Evolutionary conservation across 2,329 filamentous ascomycete species (phyloP), one percentile per base, ranked within the genome.

Genomic region (Drechslera avenae): DNA sequence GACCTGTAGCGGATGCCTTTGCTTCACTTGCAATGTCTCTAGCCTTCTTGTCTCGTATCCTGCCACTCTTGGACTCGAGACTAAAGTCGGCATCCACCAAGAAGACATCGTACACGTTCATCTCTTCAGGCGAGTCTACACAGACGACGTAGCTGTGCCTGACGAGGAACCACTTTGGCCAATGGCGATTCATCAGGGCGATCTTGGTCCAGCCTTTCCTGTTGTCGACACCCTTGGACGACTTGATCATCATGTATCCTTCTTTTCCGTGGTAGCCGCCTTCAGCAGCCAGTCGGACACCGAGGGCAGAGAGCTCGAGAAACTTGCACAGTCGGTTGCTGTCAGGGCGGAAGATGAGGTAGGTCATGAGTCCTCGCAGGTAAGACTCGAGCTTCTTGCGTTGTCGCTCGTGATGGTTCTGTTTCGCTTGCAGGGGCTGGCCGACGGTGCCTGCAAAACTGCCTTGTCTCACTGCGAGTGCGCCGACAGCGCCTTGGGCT

Each of bases 91-190:
- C 83, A 69, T 99, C 94, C 19, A 97, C 90, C n/a, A 99, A 81
- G 73, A 97, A 97, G 17, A 99, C 94, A 75, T 99, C 95, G 71
- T 96, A 97, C 28, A 97, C 95, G 66, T 96, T 93, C 89, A 97
- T 96, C 64, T 96, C 96, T 72, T 97, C 93, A 0, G 94, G 94
- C 0, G 94, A 97, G 70, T 97, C 93, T n/a, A 97, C 92, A 62
- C 93, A 97, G 36, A 96, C 93, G 52, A 99, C 87, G 68, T 99
- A 99, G 76, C 91, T 97, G 74, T 97, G 92, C 43, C 94, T 83
- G n/a, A 99, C 91, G 16, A 97, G 80, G 71, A 99, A 99, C 94
- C 94, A 99, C 73, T 97, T 97, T 14, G 91, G 90, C 54, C 86
- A 88, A 74, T 97, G 92, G 10, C 91, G 85, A 44, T 86, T 85